phyloP scores from a whole-genome alignment of 805 yeast genomes.

The Wickerhamomyces canadensis region DNA sequence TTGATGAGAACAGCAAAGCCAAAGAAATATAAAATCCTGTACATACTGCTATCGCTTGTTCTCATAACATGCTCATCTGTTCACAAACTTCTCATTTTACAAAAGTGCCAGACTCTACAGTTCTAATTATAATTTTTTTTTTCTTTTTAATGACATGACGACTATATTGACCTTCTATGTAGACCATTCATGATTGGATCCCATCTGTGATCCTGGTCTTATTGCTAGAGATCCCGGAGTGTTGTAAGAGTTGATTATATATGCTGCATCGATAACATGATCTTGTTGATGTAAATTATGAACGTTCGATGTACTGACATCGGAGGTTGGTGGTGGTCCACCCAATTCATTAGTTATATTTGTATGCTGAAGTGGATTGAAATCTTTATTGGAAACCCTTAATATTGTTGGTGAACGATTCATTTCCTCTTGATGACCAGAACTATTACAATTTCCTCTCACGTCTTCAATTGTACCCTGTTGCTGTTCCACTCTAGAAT shows the following conservation, averaged over 20 bases:
- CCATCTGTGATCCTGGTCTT: slow-evolving; percentile 11
- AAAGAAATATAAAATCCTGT: too few species aligned
- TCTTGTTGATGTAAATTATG: not conserved
- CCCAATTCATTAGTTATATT: too few species aligned
- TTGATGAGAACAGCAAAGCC: too few species aligned
- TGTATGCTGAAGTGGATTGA: not conserved
- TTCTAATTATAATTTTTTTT: too few species aligned
- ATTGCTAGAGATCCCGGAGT: slow-evolving; percentile 17
- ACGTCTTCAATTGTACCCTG: too few species aligned
- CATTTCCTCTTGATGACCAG: not conserved
- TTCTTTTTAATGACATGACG: too few species aligned
- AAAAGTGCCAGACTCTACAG: too few species aligned
- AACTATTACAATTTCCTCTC: too few species aligned
- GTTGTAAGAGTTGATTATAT: slow-evolving; percentile 17
- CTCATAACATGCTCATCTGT: too few species aligned
- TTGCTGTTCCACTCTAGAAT: not conserved
- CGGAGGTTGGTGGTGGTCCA: slow-evolving; percentile 2
- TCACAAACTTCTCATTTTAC: too few species aligned
- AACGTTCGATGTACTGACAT: too few species aligned
- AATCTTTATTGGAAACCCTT: not conserved
- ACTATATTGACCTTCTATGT: not conserved
- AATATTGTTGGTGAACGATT: not conserved
- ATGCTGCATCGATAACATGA: slow-evolving; percentile 2
- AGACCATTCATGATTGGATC: slow-evolving; percentile 17
- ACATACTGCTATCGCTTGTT: not conserved